Conservation (phyloP, 768 basidiomycete genomes). For the Psilocybe azurescens region DNA sequence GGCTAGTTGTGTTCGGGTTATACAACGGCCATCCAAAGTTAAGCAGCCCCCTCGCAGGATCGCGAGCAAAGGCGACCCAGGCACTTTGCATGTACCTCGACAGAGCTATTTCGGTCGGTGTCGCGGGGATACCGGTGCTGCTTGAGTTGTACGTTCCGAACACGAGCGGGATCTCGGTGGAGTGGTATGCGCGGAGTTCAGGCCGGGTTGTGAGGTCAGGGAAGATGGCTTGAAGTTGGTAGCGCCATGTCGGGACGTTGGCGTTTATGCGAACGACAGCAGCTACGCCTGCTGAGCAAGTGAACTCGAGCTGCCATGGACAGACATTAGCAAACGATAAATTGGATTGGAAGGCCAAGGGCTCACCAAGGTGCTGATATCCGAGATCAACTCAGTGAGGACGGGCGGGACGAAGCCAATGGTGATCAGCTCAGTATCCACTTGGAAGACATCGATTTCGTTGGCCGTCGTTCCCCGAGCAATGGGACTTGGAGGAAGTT, state of each 20-base stretch:
- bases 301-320: constrained; percentile 27
- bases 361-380: constrained; percentile 34
- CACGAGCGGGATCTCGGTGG: constrained; percentile 40
- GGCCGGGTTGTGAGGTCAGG: constrained; percentile 34
- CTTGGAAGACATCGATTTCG: constrained; percentile 37
- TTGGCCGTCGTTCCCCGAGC: constrained; percentile 33
- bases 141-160: constrained; percentile 32
- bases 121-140: constrained; percentile 11
- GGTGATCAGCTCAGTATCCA: constrained; percentile 29
- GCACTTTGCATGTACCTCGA: constrained; percentile 38
- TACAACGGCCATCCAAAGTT: constrained; percentile 25
- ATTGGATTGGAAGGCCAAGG: constrained; percentile 23
- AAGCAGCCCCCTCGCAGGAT: constrained; percentile 34
- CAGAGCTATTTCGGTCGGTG: constrained; percentile 28
- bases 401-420: constrained; percentile 31
- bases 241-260: constrained; percentile 32
- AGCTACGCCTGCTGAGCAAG: constrained; percentile 32
- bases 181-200: constrained; percentile 39
- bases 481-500: constrained; percentile 32
- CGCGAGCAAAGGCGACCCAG: constrained; percentile 44
- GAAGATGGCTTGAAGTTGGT: constrained; percentile 32
- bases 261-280: constrained; percentile 30
- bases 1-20: constrained; percentile 19
- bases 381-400: constrained; percentile 33
- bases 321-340: constrained; percentile 19